Evolutionary conservation across 2,329 filamentous ascomycete species (phyloP).

Genomic region (Plectosphaerella cucumerina): DNA sequence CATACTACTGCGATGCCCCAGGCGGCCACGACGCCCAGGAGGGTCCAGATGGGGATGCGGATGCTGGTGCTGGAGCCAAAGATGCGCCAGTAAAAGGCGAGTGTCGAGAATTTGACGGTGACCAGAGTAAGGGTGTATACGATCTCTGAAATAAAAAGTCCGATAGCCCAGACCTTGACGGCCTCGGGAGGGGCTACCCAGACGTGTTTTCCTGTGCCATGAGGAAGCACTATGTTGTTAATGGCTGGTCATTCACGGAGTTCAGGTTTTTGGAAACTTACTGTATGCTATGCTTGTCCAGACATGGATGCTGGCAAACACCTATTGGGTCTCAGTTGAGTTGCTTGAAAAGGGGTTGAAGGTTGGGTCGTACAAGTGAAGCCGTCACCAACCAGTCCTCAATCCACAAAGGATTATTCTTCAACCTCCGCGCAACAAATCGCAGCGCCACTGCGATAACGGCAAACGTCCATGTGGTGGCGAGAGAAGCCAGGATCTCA

Average conservation of each 20-base stretch:
- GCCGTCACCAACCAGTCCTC: constrained; percentile 20
- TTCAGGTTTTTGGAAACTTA: constrained; percentile 11
- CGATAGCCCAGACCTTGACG: constrained; percentile 13
- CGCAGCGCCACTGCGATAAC: constrained; percentile 12
- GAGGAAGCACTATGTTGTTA: constrained; percentile 13
- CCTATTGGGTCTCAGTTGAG: background rate
- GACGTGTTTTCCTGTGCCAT: constrained; percentile 16
- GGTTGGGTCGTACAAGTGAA: constrained; percentile 12
- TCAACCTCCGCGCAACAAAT: constrained; percentile 14
- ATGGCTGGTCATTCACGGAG: too few species aligned
- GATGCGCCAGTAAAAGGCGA: constrained; percentile 20
- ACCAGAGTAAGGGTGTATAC: constrained; percentile 14
- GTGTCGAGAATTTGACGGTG: constrained; percentile 17
- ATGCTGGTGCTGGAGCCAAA: constrained; percentile 15
- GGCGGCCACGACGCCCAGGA: constrained; percentile 9
- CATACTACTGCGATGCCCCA: constrained; percentile 19
- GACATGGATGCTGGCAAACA: constrained; percentile 10
- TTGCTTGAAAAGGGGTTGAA: background rate
- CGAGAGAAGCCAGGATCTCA: constrained; percentile 12
- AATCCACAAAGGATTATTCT: constrained; percentile 13
- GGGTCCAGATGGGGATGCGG: constrained; percentile 12
- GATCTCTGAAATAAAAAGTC: constrained; percentile 17
- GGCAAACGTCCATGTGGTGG: constrained; percentile 12
- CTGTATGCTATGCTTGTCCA: constrained; percentile 12
- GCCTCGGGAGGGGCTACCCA: constrained; percentile 16